These are phyloP conservation scores for Pyrenophora graminea DNA, from an alignment of 2,329 filamentous ascomycete genomes.

Conservation along the genomic window DNA sequence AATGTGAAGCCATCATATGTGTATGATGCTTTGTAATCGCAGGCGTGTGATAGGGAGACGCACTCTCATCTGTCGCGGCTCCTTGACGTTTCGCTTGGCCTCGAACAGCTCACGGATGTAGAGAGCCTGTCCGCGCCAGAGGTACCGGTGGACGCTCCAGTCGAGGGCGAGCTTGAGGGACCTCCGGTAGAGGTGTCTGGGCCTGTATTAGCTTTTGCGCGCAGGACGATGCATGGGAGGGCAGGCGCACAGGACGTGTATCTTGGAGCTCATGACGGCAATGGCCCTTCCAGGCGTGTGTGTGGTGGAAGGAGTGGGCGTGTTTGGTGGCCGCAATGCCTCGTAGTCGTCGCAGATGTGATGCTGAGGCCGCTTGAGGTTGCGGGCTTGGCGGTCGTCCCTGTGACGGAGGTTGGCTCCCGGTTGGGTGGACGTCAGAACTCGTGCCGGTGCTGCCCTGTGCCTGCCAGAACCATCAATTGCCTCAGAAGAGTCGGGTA, in stretches of 20 bases:
- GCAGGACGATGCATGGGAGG: conserved; percentile 13
- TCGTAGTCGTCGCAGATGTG: conserved; percentile 23
- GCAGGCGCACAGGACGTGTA: conserved; percentile 42
- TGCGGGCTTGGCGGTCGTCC: conserved; percentile 30
- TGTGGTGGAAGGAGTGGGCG: conserved; percentile 15
- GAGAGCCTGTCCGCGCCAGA: conserved; percentile 94
- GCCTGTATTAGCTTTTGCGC: conserved; percentile 33
- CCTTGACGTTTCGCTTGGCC: conserved; percentile 81
- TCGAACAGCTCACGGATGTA: conserved; percentile 97
- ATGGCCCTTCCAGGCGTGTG: conserved; percentile 17
- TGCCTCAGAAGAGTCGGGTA: conserved; percentile 29
- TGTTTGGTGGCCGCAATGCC: conserved; percentile 36
- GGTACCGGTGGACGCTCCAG: conserved; percentile 89
- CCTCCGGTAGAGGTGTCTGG: conserved; percentile 79
- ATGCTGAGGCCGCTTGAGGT: conserved; percentile 29
- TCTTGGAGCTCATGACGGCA: conserved; percentile 48
- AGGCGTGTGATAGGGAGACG: conserved; percentile 23
- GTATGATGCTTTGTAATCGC: background rate
- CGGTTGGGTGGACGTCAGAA: conserved; percentile 37
- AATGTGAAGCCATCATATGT: background rate
- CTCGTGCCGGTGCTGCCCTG: conserved; percentile 20
- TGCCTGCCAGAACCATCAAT: conserved; percentile 26
- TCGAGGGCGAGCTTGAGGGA: conserved; percentile 91
- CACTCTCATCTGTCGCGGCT: conserved; percentile 86
- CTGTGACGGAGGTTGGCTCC: conserved; percentile 30